A percentile compares a stretch with the other conserved stretches of the same genome.
phyloP scores from a whole-genome alignment of 129 eudicot genomes.

The Deinandra increscens region DNA sequence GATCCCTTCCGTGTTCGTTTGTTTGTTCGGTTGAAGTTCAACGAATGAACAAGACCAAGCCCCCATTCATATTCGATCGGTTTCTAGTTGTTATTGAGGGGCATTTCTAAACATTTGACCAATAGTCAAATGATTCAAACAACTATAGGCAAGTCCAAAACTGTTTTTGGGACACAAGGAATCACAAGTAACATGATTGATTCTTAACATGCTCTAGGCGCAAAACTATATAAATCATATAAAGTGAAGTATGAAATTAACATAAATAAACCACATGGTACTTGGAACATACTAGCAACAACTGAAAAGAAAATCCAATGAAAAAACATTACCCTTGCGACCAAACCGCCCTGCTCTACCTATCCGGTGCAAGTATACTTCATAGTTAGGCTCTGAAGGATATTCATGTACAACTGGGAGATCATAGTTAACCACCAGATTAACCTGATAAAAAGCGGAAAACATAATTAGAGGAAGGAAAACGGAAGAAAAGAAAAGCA shows the following conservation, averaged over 20 bases:
- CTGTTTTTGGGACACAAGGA: too few relatives aligned
- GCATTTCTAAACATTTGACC: neutral
- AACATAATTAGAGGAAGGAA: neutral
- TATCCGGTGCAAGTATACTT: conserved; percentile 79
- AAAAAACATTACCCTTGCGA: conserved; percentile 57
- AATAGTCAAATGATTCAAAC: neutral
- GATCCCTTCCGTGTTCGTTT: too few relatives aligned
- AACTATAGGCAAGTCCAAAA: neutral
- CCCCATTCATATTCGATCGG: too few relatives aligned
- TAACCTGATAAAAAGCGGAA: conserved; percentile 39
- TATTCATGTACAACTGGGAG: conserved; percentile 46
- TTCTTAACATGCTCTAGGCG: neutral
- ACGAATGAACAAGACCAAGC: too few relatives aligned
- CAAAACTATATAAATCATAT: neutral
- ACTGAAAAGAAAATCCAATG: too few relatives aligned
- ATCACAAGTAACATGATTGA: too few relatives aligned
- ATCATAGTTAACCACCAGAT: conserved; percentile 77
- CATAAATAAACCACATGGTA: neutral
- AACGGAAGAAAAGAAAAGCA: neutral
- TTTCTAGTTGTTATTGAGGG: neutral
- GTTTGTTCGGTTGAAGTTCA: too few relatives aligned
- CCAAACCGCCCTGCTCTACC: conserved; percentile 97
- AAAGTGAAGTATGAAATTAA: neutral
- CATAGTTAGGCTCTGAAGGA: conserved; percentile 60
- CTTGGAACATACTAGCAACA: too few relatives aligned